phyloP scores from a whole-genome alignment of 1,284 basidiomycete genomes.

The Sporisorium scitamineum region DNA sequence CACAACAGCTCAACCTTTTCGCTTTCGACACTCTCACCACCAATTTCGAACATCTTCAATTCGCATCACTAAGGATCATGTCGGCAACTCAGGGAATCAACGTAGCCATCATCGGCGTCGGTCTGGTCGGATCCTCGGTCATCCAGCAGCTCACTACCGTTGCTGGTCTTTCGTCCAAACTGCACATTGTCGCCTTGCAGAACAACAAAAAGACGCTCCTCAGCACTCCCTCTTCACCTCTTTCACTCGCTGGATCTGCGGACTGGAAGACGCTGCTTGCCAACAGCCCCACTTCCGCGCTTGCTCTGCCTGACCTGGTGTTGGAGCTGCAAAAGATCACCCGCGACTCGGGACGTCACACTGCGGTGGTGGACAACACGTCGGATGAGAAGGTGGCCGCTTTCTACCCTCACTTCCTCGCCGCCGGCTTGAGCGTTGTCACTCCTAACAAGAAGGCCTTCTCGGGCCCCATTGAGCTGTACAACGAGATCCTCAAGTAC shows the following conservation, averaged over 20 bases:
- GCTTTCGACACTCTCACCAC: neutral
- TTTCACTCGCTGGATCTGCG: slow-evolving; percentile 32
- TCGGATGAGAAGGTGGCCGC: slow-evolving; percentile 85
- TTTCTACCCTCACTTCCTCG: slow-evolving; percentile 85
- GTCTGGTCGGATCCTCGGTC: slow-evolving; percentile 66
- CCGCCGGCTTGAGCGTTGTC: slow-evolving; percentile 84
- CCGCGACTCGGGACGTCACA: slow-evolving; percentile 55
- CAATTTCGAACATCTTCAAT: neutral
- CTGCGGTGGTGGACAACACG: slow-evolving; percentile 93
- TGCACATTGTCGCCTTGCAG: slow-evolving; percentile 64
- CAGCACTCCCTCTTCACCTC: slow-evolving; percentile 34
- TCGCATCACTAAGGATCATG: slow-evolving; percentile 15
- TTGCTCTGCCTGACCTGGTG: slow-evolving; percentile 55
- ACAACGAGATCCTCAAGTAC: slow-evolving; percentile 75
- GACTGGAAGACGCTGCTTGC: slow-evolving; percentile 58
- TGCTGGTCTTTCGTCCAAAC: slow-evolving; percentile 42
- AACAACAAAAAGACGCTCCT: slow-evolving; percentile 68
- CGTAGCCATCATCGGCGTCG: slow-evolving; percentile 66
- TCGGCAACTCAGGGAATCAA: slow-evolving; percentile 54
- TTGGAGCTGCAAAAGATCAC: slow-evolving; percentile 55
- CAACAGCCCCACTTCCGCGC: slow-evolving; percentile 45
- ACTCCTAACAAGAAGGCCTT: slow-evolving; percentile 99
- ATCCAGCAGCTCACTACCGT: slow-evolving; percentile 63
- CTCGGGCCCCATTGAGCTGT: slow-evolving; percentile 81
- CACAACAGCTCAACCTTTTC: neutral